Evolutionary conservation across 495 filamentous ascomycete species (phyloP).

Genomic region (Bacidia gigantensis): DNA sequence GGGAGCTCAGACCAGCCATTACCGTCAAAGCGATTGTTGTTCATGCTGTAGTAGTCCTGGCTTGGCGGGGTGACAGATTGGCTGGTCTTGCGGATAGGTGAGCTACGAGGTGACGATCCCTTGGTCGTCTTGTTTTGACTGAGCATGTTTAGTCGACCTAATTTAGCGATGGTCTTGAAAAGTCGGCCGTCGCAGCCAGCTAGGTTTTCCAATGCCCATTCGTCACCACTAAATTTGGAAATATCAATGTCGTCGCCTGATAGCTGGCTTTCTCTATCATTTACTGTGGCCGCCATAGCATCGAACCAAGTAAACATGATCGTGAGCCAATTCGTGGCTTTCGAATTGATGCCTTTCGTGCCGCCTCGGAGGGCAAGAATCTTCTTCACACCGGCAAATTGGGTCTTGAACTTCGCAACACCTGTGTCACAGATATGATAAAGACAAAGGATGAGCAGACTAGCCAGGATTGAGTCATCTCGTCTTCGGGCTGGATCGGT

Average conservation of each 20-base stretch:
- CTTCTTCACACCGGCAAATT: conserved; percentile 89
- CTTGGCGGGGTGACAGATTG: conserved; percentile 22
- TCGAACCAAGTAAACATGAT: conserved; percentile 95
- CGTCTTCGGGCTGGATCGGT: conserved; percentile 57
- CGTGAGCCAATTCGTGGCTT: conserved; percentile 79
- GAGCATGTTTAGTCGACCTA: conserved; percentile 79
- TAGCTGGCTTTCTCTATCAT: conserved; percentile 83
- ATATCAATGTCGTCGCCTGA: conserved; percentile 55
- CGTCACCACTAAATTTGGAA: conserved; percentile 48
- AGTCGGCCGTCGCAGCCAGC: conserved; percentile 74
- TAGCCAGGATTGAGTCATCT: conserved; percentile 80
- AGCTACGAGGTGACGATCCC: conserved; percentile 19
- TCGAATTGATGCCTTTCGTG: conserved; percentile 41
- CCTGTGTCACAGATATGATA: conserved; percentile 91
- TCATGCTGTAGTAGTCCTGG: conserved; percentile 39
- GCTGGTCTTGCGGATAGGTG: conserved; percentile 7
- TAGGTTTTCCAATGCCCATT: conserved; percentile 73
- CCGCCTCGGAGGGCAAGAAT: conserved; percentile 65
- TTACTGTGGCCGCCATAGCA: conserved; percentile 83
- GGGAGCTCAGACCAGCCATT: conserved; percentile 46
- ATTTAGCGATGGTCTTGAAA: conserved; percentile 62
- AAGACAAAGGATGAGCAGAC: conserved; percentile 74
- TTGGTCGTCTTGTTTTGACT: conserved; percentile 56
- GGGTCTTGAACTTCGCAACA: conserved; percentile 80
- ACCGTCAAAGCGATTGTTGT: conserved; percentile 44